Evolutionary conservation across 2,329 filamentous ascomycete species (phyloP).

Genomic region (Coniochaeta sp.): DNA sequence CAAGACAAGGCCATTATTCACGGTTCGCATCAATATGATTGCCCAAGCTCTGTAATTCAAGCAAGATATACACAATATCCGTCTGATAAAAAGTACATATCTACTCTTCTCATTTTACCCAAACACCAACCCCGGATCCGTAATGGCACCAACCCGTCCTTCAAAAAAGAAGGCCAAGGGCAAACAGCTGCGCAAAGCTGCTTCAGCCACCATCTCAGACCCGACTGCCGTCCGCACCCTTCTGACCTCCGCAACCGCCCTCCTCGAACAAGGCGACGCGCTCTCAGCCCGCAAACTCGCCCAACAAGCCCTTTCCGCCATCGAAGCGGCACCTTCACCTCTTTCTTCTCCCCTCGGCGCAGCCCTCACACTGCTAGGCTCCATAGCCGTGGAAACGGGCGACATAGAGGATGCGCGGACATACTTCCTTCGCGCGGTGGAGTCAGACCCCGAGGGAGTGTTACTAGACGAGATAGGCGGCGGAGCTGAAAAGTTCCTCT

Average conservation of each 20-base stretch:
- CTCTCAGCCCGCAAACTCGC: conserved; percentile 23
- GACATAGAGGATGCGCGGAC: conserved; percentile 67
- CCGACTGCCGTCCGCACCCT: conserved; percentile 15
- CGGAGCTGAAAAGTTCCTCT: conserved; percentile 89
- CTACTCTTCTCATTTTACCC: neutral
- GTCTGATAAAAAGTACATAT: neutral
- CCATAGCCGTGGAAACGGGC: conserved; percentile 75
- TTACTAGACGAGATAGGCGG: conserved; percentile 66
- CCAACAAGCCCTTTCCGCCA: conserved; percentile 21
- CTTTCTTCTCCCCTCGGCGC: conserved; percentile 46
- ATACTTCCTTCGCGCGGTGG: conserved; percentile 66
- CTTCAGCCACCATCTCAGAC: conserved; percentile 14
- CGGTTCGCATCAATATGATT: neutral
- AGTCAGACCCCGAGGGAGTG: conserved; percentile 68
- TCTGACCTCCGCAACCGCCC: conserved; percentile 21
- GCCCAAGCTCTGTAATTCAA: neutral
- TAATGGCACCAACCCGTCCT: conserved; percentile 1
- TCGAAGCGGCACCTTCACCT: conserved; percentile 26
- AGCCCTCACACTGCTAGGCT: conserved; percentile 69
- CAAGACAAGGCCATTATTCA: neutral
- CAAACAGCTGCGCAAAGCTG: conserved; percentile 5
- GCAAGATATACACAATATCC: neutral
- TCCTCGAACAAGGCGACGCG: conserved; percentile 25
- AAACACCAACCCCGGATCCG: neutral
- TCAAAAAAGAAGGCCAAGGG: conserved; percentile 14